Evolutionary conservation across 495 filamentous ascomycete genomes (phyloP).

Genomic region (Hyaloscypha variabilis): DNA sequence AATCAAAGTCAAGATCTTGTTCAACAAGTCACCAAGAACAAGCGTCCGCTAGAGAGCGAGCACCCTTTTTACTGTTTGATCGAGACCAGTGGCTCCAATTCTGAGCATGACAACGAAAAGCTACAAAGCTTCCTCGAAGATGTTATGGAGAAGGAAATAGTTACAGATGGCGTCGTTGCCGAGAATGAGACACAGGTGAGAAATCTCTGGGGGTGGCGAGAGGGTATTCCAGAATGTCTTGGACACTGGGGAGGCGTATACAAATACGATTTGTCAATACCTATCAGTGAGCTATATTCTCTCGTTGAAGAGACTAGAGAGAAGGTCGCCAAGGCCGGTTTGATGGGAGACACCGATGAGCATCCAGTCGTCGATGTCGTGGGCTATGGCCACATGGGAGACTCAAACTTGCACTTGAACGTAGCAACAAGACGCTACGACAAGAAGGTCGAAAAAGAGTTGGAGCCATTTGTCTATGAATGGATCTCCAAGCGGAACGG

Average conservation of each 20-base stretch:
- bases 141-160: constrained; percentile 82
- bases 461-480: constrained; percentile 96
- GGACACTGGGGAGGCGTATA: constrained; percentile 95
- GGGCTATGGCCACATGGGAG: constrained; percentile 98
- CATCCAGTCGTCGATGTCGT: constrained; percentile 84
- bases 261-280: constrained; percentile 98
- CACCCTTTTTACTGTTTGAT: constrained; percentile 95
- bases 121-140: constrained; percentile 84
- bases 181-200: constrained; percentile 89
- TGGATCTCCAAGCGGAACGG: constrained; percentile 88
- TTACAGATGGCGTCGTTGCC: constrained; percentile 85
- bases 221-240: constrained; percentile 85
- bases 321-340: constrained; percentile 68
- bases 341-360: constrained; percentile 77
- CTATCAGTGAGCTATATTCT: constrained; percentile 81
- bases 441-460: constrained; percentile 81
- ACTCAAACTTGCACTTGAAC: constrained; percentile 93
- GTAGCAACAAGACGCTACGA: constrained; percentile 79
- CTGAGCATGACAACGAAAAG: constrained; percentile 90
- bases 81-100: constrained; percentile 92
- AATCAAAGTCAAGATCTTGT: constrained; percentile 76
- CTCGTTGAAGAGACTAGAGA: constrained; percentile 83
- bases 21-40: constrained; percentile 70
- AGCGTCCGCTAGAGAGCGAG: constrained; percentile 75
- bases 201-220: constrained; percentile 87